phyloP scores from a whole-genome alignment of 148 eudicot genomes.

The Polygonum aviculare region DNA sequence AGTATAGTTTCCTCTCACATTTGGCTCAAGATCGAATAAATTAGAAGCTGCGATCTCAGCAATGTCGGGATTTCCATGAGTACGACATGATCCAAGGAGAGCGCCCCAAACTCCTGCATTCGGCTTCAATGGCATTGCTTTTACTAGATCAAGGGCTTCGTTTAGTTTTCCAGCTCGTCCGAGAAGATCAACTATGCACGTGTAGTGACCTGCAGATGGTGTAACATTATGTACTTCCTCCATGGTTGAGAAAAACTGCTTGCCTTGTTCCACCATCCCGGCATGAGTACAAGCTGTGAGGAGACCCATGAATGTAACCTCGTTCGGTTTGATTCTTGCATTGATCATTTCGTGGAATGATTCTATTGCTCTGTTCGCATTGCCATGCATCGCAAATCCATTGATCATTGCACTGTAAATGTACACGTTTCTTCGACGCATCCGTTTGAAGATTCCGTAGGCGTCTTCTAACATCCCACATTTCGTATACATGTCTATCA shows the following conservation, averaged over 20 bases:
- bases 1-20: slow-evolving; percentile 40
- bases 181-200: slow-evolving; percentile 61
- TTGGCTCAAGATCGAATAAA: slow-evolving; percentile 47
- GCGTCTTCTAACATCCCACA: slow-evolving; percentile 56
- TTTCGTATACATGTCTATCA: slow-evolving; percentile 54
- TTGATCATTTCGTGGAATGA: slow-evolving; percentile 42
- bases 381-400: slow-evolving; percentile 49
- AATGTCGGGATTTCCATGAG: slow-evolving; percentile 51
- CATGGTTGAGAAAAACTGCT: slow-evolving; percentile 31
- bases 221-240: slow-evolving; percentile 31
- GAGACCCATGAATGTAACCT: slow-evolving; percentile 50
- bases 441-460: slow-evolving; percentile 29
- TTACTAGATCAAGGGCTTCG: slow-evolving; percentile 44
- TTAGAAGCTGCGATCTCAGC: slow-evolving; percentile 51
- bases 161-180: slow-evolving; percentile 47
- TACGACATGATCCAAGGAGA: slow-evolving; percentile 57
- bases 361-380: slow-evolving; percentile 33
- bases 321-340: slow-evolving; percentile 39
- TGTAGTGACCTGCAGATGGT: slow-evolving; percentile 40
- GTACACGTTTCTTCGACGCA: slow-evolving; percentile 36
- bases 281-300: slow-evolving; percentile 59
- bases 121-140: slow-evolving; percentile 41
- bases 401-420: slow-evolving; percentile 52
- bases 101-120: slow-evolving; percentile 62
- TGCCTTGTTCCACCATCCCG: slow-evolving; percentile 53